phyloP scores from a whole-genome alignment of 441 rosid species.

The Macaranga tanarius region DNA sequence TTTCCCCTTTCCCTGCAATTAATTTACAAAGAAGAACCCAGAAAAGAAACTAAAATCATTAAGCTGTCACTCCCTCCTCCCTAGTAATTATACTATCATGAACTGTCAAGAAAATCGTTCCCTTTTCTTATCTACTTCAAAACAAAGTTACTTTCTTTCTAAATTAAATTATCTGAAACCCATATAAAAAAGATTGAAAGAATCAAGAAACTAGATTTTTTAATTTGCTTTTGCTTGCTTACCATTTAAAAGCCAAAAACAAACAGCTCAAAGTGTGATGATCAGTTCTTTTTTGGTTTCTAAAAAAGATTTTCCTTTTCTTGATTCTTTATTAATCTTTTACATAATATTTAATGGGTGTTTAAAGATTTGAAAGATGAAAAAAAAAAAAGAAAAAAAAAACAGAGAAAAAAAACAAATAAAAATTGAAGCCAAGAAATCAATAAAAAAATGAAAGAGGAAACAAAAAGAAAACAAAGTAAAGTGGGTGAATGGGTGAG shows the following conservation, averaged over 20 bases:
- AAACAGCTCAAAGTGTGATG: constrained; percentile 25
- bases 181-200: constrained; percentile 16
- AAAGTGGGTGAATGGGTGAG: constrained; percentile 10
- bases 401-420: background rate
- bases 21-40: constrained; percentile 16
- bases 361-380: constrained; percentile 24
- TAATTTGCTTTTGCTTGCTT: constrained; percentile 21
- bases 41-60: background rate
- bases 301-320: background rate
- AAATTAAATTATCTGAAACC: constrained; percentile 7
- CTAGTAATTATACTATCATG: constrained; percentile 25
- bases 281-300: background rate
- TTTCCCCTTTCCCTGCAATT: constrained; percentile 18
- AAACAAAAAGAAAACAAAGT: background rate
- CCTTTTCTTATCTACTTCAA: constrained; percentile 7
- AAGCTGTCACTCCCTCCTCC: constrained; percentile 26
- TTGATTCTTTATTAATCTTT: constrained; percentile 15
- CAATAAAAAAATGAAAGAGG: constrained; percentile 1
- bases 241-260: constrained; percentile 26
- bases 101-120: constrained; percentile 17
- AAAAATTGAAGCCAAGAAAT: background rate
- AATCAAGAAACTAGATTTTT: constrained; percentile 13
- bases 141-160: background rate
- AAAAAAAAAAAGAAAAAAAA: constrained; percentile 21
- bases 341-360: constrained; percentile 10